These are phyloP conservation scores for Adansonia digitata DNA, from an alignment of 345 rosid species.

Conservation along the genomic window DNA sequence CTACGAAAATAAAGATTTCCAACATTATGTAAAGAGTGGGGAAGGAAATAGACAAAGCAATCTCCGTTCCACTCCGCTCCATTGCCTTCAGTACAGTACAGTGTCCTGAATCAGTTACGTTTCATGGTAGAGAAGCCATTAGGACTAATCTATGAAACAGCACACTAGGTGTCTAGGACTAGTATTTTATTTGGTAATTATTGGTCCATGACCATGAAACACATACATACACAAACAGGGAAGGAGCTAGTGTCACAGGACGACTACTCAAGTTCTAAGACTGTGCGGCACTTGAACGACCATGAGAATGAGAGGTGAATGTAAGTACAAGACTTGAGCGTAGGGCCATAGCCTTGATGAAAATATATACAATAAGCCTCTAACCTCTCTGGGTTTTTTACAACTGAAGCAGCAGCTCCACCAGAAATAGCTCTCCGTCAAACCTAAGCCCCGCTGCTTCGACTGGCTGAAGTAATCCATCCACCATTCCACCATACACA, in stretches of 20 bases:
- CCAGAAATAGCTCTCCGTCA: constrained; percentile 71
- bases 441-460: constrained; percentile 59
- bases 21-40: too few relatives aligned
- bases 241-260: too few relatives aligned
- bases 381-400: not conserved
- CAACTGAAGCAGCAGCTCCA: constrained; percentile 52
- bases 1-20: too few relatives aligned
- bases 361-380: not conserved
- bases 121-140: not conserved
- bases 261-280: too few relatives aligned
- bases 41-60: too few relatives aligned
- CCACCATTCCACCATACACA: constrained; percentile 89
- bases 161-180: not conserved
- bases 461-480: constrained; percentile 51
- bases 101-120: not conserved
- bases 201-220: not conserved
- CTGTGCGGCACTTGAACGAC: too few relatives aligned
- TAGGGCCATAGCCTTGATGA: not conserved
- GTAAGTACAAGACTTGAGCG: not conserved
- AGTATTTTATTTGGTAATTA: not conserved
- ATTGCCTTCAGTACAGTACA: too few relatives aligned
- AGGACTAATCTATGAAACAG: not conserved
- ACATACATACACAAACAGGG: not conserved
- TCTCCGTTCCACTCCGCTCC: too few relatives aligned
- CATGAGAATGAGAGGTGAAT: too few relatives aligned